Evolutionary conservation across 805 yeast genomes (phyloP), one percentile per base, ranked within the genome.

Genomic region (Yamadazyma nakazawae): DNA sequence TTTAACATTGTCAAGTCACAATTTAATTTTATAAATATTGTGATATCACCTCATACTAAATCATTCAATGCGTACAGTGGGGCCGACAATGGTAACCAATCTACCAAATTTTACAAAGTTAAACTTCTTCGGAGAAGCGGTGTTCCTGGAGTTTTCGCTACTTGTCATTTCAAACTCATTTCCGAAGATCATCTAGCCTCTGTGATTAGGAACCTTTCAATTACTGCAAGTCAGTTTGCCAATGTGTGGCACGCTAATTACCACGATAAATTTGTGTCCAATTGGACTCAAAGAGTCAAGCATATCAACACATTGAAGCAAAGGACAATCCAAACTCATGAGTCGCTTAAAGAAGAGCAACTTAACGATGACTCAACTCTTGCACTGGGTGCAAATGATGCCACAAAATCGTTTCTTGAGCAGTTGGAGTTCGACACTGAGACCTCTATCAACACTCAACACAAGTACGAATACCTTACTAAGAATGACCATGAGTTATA

Each of bases 11-110:
- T 88, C 51, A 76, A 78, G 61, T 79, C 89, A 11, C 96, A 89
- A 64, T 89, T 89, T 73, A 88, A 85, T 54, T 88, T 88, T 61
- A 72, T 90, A 60, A 86, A 84, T 54, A 80, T 89, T 51, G 95
- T 88, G 32, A 80, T 89, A 24, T 74, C 83, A 5, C 96, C 96
- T 0, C 81, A 78, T 44, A 56, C 77, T 3, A 46, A 47, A 25
- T 44, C 43, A 1, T 49, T 53, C 46, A 45, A 40, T 17, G 18
- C 36, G 18, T 45, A 38, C 31, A 43, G 34, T 30, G 47, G 42
- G 5, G 32, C 34, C 2, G 11, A 13, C 8, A 19, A 12, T 30
- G 8, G 10, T 5, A 25, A n/a, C 31, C 30, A 31, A 11, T 16
- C 26, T 25, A 49, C 61, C 48, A 56, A 59, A 43, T 75, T 64